Conservation (phyloP, 331 rosid genomes). For the Stylosanthes scabra region DNA sequence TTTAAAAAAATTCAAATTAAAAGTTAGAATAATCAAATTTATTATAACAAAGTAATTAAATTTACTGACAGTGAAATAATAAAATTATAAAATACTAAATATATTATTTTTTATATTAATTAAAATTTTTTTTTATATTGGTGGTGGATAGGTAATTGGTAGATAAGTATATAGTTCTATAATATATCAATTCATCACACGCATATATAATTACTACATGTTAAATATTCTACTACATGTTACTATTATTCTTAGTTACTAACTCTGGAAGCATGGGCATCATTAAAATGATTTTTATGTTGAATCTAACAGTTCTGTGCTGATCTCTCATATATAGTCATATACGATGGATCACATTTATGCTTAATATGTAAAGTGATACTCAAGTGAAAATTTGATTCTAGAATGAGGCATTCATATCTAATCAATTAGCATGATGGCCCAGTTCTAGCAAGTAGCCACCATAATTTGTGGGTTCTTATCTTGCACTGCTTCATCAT, state of each 20-base stretch:
- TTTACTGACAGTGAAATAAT: too few species aligned
- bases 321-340: not conserved
- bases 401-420: not conserved
- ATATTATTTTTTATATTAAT: too few species aligned
- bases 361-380: not conserved
- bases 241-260: not conserved
- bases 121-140: too few species aligned
- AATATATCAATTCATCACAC: too few species aligned
- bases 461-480: not conserved
- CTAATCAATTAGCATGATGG: not conserved
- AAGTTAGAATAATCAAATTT: too few species aligned
- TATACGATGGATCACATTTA: constrained; percentile 5
- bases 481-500: not conserved
- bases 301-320: not conserved
- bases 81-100: too few species aligned
- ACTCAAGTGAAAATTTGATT: not conserved
- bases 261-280: not conserved
- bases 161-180: too few species aligned
- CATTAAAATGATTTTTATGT: not conserved
- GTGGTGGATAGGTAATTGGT: too few species aligned
- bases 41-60: too few species aligned
- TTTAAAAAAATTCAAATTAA: too few species aligned
- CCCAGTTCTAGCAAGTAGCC: not conserved
- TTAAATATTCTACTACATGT: too few species aligned
- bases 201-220: too few species aligned